phyloP scores from a whole-genome alignment of 768 basidiomycete genomes.

The Kwoniella newhampshirensis region DNA sequence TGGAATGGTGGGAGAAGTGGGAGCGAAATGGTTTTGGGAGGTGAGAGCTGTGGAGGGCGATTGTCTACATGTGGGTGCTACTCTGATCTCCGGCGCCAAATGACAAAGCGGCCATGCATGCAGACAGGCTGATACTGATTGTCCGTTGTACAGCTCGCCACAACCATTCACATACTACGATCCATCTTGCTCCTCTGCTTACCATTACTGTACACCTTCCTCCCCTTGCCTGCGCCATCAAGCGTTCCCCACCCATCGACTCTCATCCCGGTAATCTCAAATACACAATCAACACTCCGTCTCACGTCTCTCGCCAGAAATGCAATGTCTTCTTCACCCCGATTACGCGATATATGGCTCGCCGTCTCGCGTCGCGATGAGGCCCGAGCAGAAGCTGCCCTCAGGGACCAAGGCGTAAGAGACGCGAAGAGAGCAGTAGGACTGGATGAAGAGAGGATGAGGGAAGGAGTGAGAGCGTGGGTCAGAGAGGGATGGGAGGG shows the following conservation, averaged over 20 bases:
- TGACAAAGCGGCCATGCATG: too few species aligned
- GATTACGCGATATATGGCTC: conserved; percentile 11
- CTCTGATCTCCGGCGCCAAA: too few species aligned
- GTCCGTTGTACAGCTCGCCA: conserved; percentile 21
- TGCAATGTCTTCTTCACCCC: conserved; percentile 9
- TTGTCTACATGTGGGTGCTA: conserved; percentile 36
- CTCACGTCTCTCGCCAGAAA: conserved; percentile 27
- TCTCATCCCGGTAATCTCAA: conserved; percentile 20
- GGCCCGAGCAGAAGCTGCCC: neutral
- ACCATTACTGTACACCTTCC: conserved; percentile 27
- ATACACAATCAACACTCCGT: conserved; percentile 28
- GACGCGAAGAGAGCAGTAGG: conserved; percentile 9
- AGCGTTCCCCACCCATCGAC: conserved; percentile 3
- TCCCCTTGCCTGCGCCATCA: conserved; percentile 12
- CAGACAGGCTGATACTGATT: conserved; percentile 6
- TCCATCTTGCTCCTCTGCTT: conserved; percentile 26
- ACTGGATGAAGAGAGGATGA: conserved; percentile 15
- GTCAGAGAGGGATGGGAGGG: conserved; percentile 34
- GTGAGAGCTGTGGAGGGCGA: conserved; percentile 34
- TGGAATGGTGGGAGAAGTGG: conserved; percentile 21
- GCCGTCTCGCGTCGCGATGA: conserved; percentile 11
- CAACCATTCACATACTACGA: conserved; percentile 35
- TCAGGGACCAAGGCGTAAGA: conserved; percentile 20
- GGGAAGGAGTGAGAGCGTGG: conserved; percentile 22
- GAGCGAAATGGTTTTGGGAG: conserved; percentile 30